phyloP scores from a whole-genome alignment of 345 rosid species.

The Lumnitzera littorea region DNA sequence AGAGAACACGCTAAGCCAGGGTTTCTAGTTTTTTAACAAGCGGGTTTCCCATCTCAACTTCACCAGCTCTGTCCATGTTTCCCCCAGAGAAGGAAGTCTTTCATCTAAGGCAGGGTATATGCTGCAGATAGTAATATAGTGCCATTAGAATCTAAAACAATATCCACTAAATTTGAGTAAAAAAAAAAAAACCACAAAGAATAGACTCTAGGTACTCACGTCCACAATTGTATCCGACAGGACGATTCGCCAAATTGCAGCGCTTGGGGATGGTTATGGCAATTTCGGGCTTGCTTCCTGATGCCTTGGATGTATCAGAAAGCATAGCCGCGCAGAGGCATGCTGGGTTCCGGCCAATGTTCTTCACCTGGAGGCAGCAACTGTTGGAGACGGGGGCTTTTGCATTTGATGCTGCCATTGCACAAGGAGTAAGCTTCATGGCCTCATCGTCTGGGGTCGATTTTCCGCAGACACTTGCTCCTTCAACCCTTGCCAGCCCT shows the following conservation, averaged over 20 bases:
- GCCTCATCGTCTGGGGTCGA: conserved; percentile 73
- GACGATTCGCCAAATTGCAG: conserved; percentile 70
- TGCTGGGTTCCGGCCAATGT: conserved; percentile 56
- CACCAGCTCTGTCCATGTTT: not conserved
- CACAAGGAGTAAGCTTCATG: conserved; percentile 73
- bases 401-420: conserved; percentile 47
- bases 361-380: conserved; percentile 64
- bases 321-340: conserved; percentile 86
- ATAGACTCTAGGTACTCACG: conserved; percentile 20
- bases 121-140: conserved; percentile 18
- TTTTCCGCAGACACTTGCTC: conserved; percentile 74
- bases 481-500: conserved; percentile 29
- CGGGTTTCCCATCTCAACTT: no score
- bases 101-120: conserved; percentile 36
- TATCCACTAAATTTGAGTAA: not conserved
- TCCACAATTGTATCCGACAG: conserved; percentile 85
- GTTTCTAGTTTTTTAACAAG: no score
- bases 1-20: no score
- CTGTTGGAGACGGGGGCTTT: conserved; percentile 45
- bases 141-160: not conserved
- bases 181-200: not conserved
- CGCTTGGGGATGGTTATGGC: conserved; percentile 86
- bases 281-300: conserved; percentile 59
- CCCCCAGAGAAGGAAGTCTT: not conserved
- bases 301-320: conserved; percentile 57